Evolutionary conservation across 2,329 filamentous ascomycete genomes (phyloP).

Genomic region (Pseudocercospora fijiensis): DNA sequence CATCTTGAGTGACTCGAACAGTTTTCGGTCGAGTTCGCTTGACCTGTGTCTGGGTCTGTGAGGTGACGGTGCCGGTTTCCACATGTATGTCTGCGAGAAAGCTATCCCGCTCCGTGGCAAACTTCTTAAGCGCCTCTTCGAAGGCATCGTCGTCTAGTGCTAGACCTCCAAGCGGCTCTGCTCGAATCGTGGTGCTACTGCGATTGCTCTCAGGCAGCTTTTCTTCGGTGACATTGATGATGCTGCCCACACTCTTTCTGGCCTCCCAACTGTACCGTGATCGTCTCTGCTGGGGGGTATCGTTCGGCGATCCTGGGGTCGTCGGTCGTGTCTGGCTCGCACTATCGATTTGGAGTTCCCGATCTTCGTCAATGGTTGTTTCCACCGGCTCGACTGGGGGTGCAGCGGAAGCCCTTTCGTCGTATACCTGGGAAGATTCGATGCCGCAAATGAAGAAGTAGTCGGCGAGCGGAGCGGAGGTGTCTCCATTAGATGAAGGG

Average conservation of each 20-base stretch:
- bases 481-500: conserved; percentile 39
- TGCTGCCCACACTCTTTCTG: conserved; percentile 54
- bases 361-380: conserved; percentile 63
- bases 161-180: conserved; percentile 42
- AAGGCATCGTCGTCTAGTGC: conserved; percentile 68
- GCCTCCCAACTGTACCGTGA: conserved; percentile 50
- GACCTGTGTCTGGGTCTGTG: conserved; percentile 47
- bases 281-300: conserved; percentile 36
- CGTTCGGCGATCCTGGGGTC: conserved; percentile 45
- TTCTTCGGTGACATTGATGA: conserved; percentile 45
- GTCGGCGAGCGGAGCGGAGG: conserved; percentile 59
- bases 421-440: conserved; percentile 53
- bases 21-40: conserved; percentile 67
- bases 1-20: conserved; percentile 79
- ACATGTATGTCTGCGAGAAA: conserved; percentile 92
- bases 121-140: conserved; percentile 87
- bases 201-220: conserved; percentile 59
- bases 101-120: conserved; percentile 88
- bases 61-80: conserved; percentile 71
- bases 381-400: conserved; percentile 43
- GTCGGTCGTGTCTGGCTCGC: conserved; percentile 50
- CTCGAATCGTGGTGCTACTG: conserved; percentile 63
- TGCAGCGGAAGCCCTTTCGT: conserved; percentile 39
- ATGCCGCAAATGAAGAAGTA: conserved; percentile 65
- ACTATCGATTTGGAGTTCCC: conserved; percentile 54